phyloP scores from a whole-genome alignment of 1,139 yeast species.

The Lodderomyces metapsilosis region DNA sequence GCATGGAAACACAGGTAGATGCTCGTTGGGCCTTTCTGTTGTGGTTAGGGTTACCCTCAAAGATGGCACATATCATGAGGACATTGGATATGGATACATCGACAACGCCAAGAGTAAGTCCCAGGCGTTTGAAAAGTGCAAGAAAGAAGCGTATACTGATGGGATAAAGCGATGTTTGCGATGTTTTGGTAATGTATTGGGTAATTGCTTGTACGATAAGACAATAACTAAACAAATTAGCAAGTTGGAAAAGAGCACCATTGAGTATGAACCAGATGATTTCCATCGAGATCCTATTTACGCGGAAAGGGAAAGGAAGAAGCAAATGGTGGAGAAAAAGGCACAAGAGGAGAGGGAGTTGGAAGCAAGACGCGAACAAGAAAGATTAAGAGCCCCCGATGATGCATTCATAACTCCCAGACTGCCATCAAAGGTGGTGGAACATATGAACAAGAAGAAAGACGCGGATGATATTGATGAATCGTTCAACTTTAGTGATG shows the following conservation, averaged over 20 bases:
- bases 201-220: constrained; percentile 76
- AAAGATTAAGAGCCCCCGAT: constrained; percentile 10
- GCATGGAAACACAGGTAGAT: constrained; percentile 50
- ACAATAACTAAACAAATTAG: constrained; percentile 58
- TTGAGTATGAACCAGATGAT: constrained; percentile 50
- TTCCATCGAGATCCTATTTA: constrained; percentile 40
- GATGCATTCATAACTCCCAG: constrained; percentile 14
- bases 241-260: constrained; percentile 43
- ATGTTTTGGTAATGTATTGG: constrained; percentile 77
- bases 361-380: constrained; percentile 5
- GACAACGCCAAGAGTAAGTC: constrained; percentile 72
- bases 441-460: constrained; percentile 25
- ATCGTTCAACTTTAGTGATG: constrained; percentile 68
- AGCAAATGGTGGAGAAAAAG: constrained; percentile 11
- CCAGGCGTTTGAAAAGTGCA: constrained; percentile 76
- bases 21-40: constrained; percentile 65
- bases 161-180: constrained; percentile 74
- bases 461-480: constrained; percentile 50
- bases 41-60: constrained; percentile 68
- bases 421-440: constrained; percentile 14
- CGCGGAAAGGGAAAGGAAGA: constrained; percentile 28
- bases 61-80: constrained; percentile 78
- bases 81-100: constrained; percentile 76
- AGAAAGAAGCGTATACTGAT: constrained; percentile 80
- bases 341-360: constrained; percentile 6